These are phyloP conservation scores for Eucalyptus regnans DNA, from an alignment of 345 rosid species.

Conservation along the genomic window DNA sequence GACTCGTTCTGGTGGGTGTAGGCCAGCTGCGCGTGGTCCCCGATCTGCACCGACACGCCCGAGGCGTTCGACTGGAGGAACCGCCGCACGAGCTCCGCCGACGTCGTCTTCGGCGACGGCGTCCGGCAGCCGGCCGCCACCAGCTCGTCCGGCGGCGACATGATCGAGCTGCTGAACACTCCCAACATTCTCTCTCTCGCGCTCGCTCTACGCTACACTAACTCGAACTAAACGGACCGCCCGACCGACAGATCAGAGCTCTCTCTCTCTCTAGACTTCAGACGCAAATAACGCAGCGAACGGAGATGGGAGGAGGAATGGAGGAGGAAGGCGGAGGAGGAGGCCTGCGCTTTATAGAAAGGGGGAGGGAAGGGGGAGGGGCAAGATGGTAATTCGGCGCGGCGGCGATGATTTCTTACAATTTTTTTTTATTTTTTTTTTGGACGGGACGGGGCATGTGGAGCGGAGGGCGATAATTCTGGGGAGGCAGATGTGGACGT, in stretches of 20 bases:
- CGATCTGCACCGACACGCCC: constrained; percentile 59
- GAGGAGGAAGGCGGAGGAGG: neutral
- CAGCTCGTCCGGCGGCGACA: constrained; percentile 91
- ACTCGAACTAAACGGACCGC: neutral
- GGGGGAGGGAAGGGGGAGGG: neutral
- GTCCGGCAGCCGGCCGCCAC: constrained; percentile 94
- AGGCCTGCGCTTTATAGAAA: constrained; percentile 5
- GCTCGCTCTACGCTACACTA: neutral
- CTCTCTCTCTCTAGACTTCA: neutral
- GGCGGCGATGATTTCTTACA: neutral
- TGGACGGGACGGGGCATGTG: neutral
- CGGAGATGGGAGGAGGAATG: neutral
- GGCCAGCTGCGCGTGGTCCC: constrained; percentile 62
- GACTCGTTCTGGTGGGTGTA: constrained; percentile 72
- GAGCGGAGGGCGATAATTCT: constrained; percentile 21
- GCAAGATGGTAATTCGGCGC: neutral
- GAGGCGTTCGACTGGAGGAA: constrained; percentile 49
- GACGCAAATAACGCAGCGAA: neutral
- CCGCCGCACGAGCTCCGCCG: constrained; percentile 47
- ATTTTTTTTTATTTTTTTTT: too few relatives aligned
- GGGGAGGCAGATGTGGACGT: constrained; percentile 5
- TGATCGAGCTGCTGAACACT: constrained; percentile 63
- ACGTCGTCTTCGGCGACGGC: constrained; percentile 74
- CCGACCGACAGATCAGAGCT: neutral
- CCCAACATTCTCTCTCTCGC: constrained; percentile 54